These are phyloP conservation scores for Trichoderma sp. DNA, from an alignment of 2,329 filamentous ascomycete species.

Conservation along the genomic window DNA sequence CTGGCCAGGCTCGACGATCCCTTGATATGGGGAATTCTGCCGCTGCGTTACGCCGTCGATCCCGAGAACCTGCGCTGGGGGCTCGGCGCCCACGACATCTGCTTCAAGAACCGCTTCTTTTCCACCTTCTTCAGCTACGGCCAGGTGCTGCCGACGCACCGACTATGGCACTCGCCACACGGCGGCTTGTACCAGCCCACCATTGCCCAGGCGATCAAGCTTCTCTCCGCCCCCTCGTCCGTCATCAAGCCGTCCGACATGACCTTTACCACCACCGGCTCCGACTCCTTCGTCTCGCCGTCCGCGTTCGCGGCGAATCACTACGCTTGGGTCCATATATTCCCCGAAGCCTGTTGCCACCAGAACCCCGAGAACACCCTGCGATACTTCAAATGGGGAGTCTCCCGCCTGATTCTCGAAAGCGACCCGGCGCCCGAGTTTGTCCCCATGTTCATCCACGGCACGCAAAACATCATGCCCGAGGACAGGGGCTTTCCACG, in stretches of 20 bases:
- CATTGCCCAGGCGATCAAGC: conserved; percentile 79
- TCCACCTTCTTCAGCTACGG: conserved; percentile 84
- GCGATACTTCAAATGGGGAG: conserved; percentile 98
- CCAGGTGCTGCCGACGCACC: conserved; percentile 88
- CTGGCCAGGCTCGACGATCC: conserved; percentile 81
- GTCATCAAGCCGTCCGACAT: conserved; percentile 54
- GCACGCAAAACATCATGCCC: conserved; percentile 84
- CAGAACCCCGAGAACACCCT: conserved; percentile 78
- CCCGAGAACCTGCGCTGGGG: conserved; percentile 82
- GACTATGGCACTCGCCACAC: conserved; percentile 71
- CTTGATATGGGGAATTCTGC: conserved; percentile 87
- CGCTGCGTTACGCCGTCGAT: conserved; percentile 70
- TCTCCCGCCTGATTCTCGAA: conserved; percentile 89
- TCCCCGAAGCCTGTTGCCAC: conserved; percentile 93
- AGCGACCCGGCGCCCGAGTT: conserved; percentile 84
- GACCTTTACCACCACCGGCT: conserved; percentile 66
- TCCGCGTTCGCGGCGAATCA: conserved; percentile 70
- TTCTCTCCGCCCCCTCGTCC: conserved; percentile 63
- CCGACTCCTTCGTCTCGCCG: conserved; percentile 69
- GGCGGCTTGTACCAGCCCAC: conserved; percentile 91
- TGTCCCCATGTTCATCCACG: conserved; percentile 92
- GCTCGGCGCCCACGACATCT: conserved; percentile 92
- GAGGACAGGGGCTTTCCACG: conserved; percentile 79
- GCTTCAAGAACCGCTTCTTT: conserved; percentile 77
- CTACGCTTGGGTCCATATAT: conserved; percentile 89